phyloP scores from a whole-genome alignment of 163 green algal genomes.

The Chloromonas sp. region DNA sequence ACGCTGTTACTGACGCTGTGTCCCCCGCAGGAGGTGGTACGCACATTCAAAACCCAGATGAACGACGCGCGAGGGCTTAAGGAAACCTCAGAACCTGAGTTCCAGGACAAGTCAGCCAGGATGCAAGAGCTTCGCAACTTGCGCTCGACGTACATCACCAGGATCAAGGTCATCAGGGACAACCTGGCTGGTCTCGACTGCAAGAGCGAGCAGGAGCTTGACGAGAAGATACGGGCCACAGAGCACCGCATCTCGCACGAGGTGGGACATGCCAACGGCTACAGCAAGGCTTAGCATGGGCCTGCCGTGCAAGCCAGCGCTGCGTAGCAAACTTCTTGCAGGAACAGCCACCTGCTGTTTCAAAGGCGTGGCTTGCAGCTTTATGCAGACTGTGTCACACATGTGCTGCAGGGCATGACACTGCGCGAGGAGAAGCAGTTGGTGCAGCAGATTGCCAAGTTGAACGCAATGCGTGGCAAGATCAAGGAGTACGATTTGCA shows the following conservation, averaged over 20 bases:
- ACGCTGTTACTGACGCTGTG: background rate
- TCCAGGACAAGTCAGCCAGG: slow-evolving; percentile 42
- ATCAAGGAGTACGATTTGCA: slow-evolving; percentile 28
- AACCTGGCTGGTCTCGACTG: slow-evolving; percentile 32
- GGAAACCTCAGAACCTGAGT: slow-evolving; percentile 45
- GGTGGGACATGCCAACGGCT: background rate
- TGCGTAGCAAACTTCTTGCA: too few relatives aligned
- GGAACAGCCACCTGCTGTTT: too few relatives aligned
- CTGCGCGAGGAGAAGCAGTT: slow-evolving; percentile 50
- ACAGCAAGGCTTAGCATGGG: too few relatives aligned
- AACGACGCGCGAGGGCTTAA: slow-evolving; percentile 31
- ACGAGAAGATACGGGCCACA: slow-evolving; percentile 42
- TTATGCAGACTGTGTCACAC: background rate
- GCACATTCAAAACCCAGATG: slow-evolving; percentile 41
- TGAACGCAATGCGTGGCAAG: slow-evolving; percentile 30
- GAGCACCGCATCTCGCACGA: slow-evolving; percentile 41
- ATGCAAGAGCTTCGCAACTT: slow-evolving; percentile 9
- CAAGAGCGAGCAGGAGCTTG: slow-evolving; percentile 49
- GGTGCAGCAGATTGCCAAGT: slow-evolving; percentile 42
- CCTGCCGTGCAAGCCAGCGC: too few relatives aligned
- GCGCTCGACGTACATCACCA: background rate
- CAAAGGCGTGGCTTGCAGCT: too few relatives aligned
- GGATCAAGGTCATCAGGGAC: slow-evolving; percentile 22
- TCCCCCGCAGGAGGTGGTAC: slow-evolving; percentile 36
- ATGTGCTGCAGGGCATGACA: slow-evolving; percentile 5